Evolutionary conservation across 2,329 filamentous ascomycete species (phyloP).

Genomic region (Penicillium sp.): DNA sequence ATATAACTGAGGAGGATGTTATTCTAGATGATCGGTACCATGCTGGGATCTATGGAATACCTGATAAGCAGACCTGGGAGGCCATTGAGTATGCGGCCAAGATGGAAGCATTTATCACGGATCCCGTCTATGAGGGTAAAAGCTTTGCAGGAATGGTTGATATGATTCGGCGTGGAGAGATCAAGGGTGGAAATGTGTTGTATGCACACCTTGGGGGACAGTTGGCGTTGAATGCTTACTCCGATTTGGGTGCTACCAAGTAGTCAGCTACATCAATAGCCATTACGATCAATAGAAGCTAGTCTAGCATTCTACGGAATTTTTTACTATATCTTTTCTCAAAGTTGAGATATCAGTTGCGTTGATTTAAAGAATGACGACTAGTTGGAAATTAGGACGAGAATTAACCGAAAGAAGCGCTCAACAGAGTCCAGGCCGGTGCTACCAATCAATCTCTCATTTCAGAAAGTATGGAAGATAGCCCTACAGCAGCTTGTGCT

Average conservation of each 20-base stretch:
- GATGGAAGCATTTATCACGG: slow-evolving; percentile 74
- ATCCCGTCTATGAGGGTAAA: slow-evolving; percentile 78
- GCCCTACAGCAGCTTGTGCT: slow-evolving; percentile 89
- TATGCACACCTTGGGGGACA: slow-evolving; percentile 75
- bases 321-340: too few species aligned
- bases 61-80: slow-evolving; percentile 66
- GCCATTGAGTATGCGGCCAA: slow-evolving; percentile 70
- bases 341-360: slow-evolving; percentile 12
- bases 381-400: slow-evolving; percentile 25
- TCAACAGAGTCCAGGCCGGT: not conserved
- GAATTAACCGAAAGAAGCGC: not conserved
- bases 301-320: too few species aligned
- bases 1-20: slow-evolving; percentile 66
- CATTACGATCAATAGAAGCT: not conserved
- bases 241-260: slow-evolving; percentile 41
- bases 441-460: not conserved
- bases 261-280: slow-evolving; percentile 5
- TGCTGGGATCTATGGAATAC: slow-evolving; percentile 69
- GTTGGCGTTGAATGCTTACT: slow-evolving; percentile 71
- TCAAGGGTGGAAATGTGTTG: slow-evolving; percentile 67
- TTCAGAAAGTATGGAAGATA: not conserved
- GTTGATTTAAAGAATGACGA: slow-evolving; percentile 31
- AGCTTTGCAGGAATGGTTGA: slow-evolving; percentile 73
- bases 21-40: slow-evolving; percentile 69
- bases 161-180: slow-evolving; percentile 66